Percentiles rank a stretch among this genome's conserved stretches.
phyloP scores from a whole-genome alignment of 2,329 filamentous ascomycete species.

The Ceratocystis huliohia region DNA sequence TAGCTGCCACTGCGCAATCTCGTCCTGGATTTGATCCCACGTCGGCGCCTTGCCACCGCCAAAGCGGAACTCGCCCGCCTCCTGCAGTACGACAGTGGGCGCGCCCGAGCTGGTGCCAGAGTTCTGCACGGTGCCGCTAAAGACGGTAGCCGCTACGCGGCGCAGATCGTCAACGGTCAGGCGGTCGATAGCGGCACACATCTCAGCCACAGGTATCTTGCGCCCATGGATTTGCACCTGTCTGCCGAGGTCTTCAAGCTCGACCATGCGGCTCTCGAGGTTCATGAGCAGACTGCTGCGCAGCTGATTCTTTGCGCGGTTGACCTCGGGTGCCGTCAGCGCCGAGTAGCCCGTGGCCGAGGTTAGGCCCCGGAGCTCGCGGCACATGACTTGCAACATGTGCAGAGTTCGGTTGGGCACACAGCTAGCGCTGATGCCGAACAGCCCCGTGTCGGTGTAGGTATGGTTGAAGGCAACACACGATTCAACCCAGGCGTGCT shows the following conservation, averaged over 20 bases:
- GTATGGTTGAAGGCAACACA: constrained; percentile 95
- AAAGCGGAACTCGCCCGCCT: constrained; percentile 53
- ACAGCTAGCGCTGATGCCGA: constrained; percentile 84
- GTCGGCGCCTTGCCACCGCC: constrained; percentile 46
- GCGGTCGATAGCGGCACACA: constrained; percentile 76
- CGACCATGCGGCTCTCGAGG: constrained; percentile 90
- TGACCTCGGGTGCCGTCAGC: constrained; percentile 65
- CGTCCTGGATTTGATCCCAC: constrained; percentile 84
- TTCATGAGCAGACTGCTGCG: constrained; percentile 89
- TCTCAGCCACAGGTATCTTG: constrained; percentile 83
- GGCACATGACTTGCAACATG: constrained; percentile 94
- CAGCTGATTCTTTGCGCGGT: constrained; percentile 92
- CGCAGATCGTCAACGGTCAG: constrained; percentile 71
- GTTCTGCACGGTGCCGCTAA: constrained; percentile 66
- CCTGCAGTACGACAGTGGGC: constrained; percentile 88
- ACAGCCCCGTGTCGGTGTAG: constrained; percentile 90
- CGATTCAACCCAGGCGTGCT: constrained; percentile 92
- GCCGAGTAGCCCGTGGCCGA: constrained; percentile 61
- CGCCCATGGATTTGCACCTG: constrained; percentile 94
- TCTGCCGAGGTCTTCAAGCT: constrained; percentile 85
- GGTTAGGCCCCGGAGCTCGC: constrained; percentile 68
- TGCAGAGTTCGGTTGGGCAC: constrained; percentile 60
- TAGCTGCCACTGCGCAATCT: constrained; percentile 72
- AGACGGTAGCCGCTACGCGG: constrained; percentile 64
- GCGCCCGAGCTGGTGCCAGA: constrained; percentile 66